Evolutionary conservation across 495 filamentous ascomycete genomes (phyloP).

Genomic region (Neurospora africana): DNA sequence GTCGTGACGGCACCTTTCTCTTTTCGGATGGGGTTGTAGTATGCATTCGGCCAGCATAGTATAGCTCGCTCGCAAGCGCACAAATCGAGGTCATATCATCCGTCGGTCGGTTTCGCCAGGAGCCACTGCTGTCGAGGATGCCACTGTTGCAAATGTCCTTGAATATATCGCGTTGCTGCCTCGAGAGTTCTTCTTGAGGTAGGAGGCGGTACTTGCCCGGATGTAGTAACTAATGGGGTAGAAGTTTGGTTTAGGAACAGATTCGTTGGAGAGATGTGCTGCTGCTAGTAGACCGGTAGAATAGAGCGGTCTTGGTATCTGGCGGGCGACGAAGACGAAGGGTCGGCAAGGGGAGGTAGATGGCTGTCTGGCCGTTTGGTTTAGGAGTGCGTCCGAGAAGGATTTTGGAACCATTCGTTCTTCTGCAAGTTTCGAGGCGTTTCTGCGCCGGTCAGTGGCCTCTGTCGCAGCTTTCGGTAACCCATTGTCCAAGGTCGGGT

Average conservation of each 20-base stretch:
- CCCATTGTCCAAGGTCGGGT: not conserved
- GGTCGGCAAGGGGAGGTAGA: not conserved
- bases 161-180: not conserved
- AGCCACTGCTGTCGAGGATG: not conserved
- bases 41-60: not conserved
- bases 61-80: not conserved
- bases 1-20: not conserved
- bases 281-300: not conserved
- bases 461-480: not conserved
- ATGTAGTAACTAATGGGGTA: not conserved
- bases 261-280: not conserved
- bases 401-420: not conserved
- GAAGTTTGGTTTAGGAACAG: not conserved
- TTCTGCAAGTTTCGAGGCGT: not conserved
- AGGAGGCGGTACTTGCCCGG: not conserved
- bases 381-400: not conserved
- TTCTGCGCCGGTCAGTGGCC: not conserved
- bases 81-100: not conserved
- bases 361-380: not conserved
- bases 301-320: not conserved
- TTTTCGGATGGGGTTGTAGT: not conserved
- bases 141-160: not conserved
- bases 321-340: not conserved
- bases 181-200: not conserved
- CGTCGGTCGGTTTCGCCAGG: not conserved